Conservation (phyloP, 176 grass and related monocot genomes). For the Luzula sylvatica region DNA sequence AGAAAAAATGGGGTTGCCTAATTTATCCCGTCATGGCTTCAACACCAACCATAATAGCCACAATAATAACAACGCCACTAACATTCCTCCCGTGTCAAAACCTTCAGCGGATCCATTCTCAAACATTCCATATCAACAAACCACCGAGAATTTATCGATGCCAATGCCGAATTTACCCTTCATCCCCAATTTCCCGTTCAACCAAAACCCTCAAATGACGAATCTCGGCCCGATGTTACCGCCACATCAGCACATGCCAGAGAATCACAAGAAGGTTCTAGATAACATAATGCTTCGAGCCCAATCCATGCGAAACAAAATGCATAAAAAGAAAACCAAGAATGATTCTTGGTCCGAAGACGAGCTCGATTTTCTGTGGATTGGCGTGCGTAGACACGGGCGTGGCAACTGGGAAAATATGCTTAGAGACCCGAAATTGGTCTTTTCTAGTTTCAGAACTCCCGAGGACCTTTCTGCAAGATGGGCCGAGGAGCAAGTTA, state of each 20-base stretch:
- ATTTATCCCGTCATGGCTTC: slow-evolving; percentile 43
- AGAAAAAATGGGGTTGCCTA: slow-evolving; percentile 80
- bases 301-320: slow-evolving; percentile 62
- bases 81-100: slow-evolving; percentile 38
- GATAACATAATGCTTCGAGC: slow-evolving; percentile 83
- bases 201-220: slow-evolving; percentile 53
- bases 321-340: slow-evolving; percentile 71
- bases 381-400: slow-evolving; percentile 93
- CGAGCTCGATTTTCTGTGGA: slow-evolving; percentile 94
- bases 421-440: slow-evolving; percentile 85
- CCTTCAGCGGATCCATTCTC: slow-evolving; percentile 60
- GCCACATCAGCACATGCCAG: slow-evolving; percentile 55
- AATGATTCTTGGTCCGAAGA: slow-evolving; percentile 89
- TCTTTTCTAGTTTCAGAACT: slow-evolving; percentile 58
- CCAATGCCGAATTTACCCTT: slow-evolving; percentile 56
- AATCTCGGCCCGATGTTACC: slow-evolving; percentile 49
- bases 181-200: slow-evolving; percentile 66
- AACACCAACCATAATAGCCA: slow-evolving; percentile 16
- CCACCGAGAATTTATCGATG: slow-evolving; percentile 33
- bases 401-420: slow-evolving; percentile 92
- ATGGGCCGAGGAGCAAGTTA: slow-evolving; percentile 85
- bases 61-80: neutral
- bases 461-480: slow-evolving; percentile 66
- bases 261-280: slow-evolving; percentile 89
- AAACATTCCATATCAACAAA: slow-evolving; percentile 39